A percentile compares a stretch with the other conserved stretches of the same genome.
phyloP scores from a whole-genome alignment of 495 filamentous ascomycete species.

The Aspergillus campestris region DNA sequence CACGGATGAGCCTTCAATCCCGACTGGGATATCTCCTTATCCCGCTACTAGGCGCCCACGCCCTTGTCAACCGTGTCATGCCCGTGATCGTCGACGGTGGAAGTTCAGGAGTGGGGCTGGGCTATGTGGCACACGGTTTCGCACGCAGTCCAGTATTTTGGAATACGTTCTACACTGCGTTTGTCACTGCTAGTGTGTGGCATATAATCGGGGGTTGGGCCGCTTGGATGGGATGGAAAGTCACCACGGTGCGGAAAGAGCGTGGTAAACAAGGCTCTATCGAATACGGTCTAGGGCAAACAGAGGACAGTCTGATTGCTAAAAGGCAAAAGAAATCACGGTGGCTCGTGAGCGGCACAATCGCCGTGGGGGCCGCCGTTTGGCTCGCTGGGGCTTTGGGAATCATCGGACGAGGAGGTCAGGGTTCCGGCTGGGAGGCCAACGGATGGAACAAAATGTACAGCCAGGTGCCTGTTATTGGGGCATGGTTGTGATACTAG shows the following conservation, averaged over 20 bases:
- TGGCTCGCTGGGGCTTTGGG: conserved; percentile 81
- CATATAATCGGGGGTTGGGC: conserved; percentile 81
- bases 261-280: conserved; percentile 27
- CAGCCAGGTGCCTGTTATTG: conserved; percentile 43
- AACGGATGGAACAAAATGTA: conserved; percentile 69
- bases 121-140: conserved; percentile 82
- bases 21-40: conserved; percentile 57
- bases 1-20: conserved; percentile 55
- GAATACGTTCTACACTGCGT: conserved; percentile 54
- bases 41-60: conserved; percentile 59
- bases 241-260: conserved; percentile 32
- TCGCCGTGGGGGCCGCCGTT: conserved; percentile 46
- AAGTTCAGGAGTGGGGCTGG: conserved; percentile 69
- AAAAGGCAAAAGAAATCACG: conserved; percentile 50
- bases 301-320: conserved; percentile 31
- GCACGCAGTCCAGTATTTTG: conserved; percentile 55
- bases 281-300: conserved; percentile 27
- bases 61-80: conserved; percentile 59
- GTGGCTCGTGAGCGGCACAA: conserved; percentile 58
- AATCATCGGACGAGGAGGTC: conserved; percentile 65
- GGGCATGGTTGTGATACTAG: conserved; percentile 36
- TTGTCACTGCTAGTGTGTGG: conserved; percentile 62
- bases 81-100: conserved; percentile 72
- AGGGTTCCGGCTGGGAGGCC: conserved; percentile 66
- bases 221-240: conserved; percentile 55